Percentiles rank a stretch among this genome's conserved stretches.
These are phyloP conservation scores for Trichosporon sp. DNA, from an alignment of 1,284 basidiomycete genomes.

Conservation along the genomic window DNA sequence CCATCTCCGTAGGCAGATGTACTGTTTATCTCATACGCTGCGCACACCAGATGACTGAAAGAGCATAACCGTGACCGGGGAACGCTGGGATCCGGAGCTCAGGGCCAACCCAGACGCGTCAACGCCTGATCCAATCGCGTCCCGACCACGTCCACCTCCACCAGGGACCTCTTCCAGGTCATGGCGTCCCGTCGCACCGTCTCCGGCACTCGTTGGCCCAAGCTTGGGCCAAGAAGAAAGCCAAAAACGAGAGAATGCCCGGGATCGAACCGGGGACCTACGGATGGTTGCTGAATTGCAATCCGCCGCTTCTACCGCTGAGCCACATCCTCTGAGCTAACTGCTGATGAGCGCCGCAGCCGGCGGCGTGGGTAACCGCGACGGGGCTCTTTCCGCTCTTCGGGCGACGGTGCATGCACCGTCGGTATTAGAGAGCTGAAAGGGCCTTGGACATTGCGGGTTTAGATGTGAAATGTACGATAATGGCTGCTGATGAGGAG, in stretches of 20 bases:
- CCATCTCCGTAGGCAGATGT: not conserved
- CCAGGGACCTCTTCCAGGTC: not conserved
- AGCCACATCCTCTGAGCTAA: conserved; percentile 9
- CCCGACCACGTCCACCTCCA: not conserved
- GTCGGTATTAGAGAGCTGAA: no score
- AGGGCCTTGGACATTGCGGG: no score
- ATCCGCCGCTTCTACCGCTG: conserved; percentile 18
- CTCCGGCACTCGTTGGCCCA: not conserved
- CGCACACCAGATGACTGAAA: no score
- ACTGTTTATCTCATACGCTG: not conserved
- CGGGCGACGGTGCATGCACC: no score
- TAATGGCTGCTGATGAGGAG: no score
- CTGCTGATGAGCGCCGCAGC: not conserved
- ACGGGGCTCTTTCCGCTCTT: not conserved
- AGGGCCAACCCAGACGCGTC: not conserved
- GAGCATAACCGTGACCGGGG: not conserved
- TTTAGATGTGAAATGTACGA: no score
- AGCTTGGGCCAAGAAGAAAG: not conserved
- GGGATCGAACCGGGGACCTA: conserved; percentile 18
- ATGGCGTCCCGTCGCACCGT: not conserved
- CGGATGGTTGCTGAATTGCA: conserved; percentile 9
- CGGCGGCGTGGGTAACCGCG: not conserved
- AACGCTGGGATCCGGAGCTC: not conserved
- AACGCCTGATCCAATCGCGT: not conserved
- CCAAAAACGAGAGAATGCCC: conserved; percentile 13